Evolutionary conservation across 371 early-diverging fungal genomes (phyloP).

Genomic region (Mucor circinelloides): DNA sequence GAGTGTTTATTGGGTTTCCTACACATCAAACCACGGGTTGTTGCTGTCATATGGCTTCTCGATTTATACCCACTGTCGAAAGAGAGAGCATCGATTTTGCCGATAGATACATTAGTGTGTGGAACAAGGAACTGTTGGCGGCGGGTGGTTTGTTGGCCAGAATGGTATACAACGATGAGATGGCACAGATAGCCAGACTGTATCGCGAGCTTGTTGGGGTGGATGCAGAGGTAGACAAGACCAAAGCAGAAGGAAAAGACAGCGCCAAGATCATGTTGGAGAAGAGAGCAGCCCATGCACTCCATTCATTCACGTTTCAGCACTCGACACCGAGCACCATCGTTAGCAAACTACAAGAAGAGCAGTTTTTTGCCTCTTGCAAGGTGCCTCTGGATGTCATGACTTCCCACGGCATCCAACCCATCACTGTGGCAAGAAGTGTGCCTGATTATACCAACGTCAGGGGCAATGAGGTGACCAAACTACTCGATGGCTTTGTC

Average conservation of each 20-base stretch:
- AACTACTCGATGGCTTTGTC: conserved; percentile 58
- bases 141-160: conserved; percentile 77
- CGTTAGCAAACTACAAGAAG: conserved; percentile 64
- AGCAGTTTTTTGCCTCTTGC: conserved; percentile 60
- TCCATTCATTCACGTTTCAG: conserved; percentile 70
- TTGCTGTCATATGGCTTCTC: conserved; percentile 79
- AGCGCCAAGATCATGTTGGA: conserved; percentile 57
- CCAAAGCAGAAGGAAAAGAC: conserved; percentile 16
- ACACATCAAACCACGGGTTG: conserved; percentile 93
- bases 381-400: conserved; percentile 58
- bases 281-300: conserved; percentile 72
- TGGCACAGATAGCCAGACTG: conserved; percentile 60
- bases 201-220: conserved; percentile 58
- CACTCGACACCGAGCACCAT: conserved; percentile 73
- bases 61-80: conserved; percentile 91
- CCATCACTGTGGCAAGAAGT: conserved; percentile 52
- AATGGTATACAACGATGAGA: conserved; percentile 79
- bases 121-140: conserved; percentile 84
- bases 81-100: conserved; percentile 93
- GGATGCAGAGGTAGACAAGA: conserved; percentile 35
- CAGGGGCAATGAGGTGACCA: conserved; percentile 18
- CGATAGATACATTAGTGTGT: conserved; percentile 77
- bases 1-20: conserved; percentile 89
- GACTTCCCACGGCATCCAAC: conserved; percentile 69
- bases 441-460: conserved; percentile 24